A percentile compares a stretch with the other conserved stretches of the same genome.
These are phyloP conservation scores for Tetracentron sinense DNA, from an alignment of 164 flowering plant genomes.

Conservation along the genomic window DNA sequence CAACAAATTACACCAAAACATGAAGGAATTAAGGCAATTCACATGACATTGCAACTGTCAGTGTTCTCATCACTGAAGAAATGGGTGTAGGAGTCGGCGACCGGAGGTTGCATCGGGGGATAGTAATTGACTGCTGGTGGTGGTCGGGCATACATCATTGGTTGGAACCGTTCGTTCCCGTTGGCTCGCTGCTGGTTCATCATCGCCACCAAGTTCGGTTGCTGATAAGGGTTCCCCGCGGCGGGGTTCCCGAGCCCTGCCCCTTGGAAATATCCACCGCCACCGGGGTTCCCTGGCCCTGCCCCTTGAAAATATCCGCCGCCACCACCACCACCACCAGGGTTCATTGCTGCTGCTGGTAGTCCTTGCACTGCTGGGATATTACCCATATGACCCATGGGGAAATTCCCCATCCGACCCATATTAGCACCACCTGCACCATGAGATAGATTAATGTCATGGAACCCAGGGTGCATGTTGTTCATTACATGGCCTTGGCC, in stretches of 20 bases:
- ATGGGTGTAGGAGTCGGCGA: constrained; percentile 40
- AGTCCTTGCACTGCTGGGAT: constrained; percentile 73
- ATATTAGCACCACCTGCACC: constrained; percentile 24
- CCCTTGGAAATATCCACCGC: constrained; percentile 45
- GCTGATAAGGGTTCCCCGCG: constrained; percentile 63
- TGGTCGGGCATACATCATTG: constrained; percentile 84
- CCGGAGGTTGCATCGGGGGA: constrained; percentile 38
- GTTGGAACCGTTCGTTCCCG: constrained; percentile 72
- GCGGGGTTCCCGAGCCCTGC: constrained; percentile 48
- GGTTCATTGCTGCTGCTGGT: constrained; percentile 48
- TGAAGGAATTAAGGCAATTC: constrained; percentile 18
- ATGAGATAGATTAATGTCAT: constrained; percentile 28
- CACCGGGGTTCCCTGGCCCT: too few species aligned
- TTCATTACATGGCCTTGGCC: constrained; percentile 24
- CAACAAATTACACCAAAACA: background rate
- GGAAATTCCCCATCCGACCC: constrained; percentile 42
- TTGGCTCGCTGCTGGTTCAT: constrained; percentile 75
- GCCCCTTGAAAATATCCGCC: constrained; percentile 48
- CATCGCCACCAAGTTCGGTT: constrained; percentile 53
- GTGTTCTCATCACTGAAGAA: constrained; percentile 88
- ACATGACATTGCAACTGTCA: constrained; percentile 83
- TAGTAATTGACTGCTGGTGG: constrained; percentile 71
- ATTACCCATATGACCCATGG: constrained; percentile 46
- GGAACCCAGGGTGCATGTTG: constrained; percentile 31
- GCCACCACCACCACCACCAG: too few species aligned